phyloP scores from a whole-genome alignment of 1,284 basidiomycete species.

The Tremellales sp. region DNA sequence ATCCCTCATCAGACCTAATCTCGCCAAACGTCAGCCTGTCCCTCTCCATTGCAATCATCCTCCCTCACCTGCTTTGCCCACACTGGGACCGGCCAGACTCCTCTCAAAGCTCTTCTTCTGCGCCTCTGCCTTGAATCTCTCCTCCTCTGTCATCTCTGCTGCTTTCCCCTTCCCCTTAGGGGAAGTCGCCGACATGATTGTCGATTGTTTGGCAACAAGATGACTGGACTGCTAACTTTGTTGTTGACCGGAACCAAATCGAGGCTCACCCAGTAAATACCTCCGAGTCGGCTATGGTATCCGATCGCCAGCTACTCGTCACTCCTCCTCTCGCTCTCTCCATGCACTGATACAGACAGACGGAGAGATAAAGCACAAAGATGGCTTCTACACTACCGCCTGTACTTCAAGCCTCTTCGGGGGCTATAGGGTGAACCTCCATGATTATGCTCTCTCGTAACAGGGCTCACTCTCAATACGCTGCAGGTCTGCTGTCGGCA shows the following conservation, averaged over 20 bases:
- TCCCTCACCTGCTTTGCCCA: constrained; percentile 46
- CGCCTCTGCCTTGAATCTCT: constrained; percentile 22
- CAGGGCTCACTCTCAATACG: background rate
- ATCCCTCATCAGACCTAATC: constrained; percentile 40
- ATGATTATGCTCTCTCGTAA: background rate
- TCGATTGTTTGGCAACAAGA: background rate
- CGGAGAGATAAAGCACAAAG: too few species aligned
- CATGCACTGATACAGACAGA: too few species aligned
- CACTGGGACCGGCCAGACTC: constrained; percentile 47
- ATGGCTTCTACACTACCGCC: constrained; percentile 46
- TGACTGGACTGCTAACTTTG: too few species aligned
- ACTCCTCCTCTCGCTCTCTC: too few species aligned
- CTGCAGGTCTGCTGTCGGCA: constrained; percentile 44
- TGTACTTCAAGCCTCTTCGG: constrained; percentile 50
- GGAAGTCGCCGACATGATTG: background rate
- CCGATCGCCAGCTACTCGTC: too few species aligned
- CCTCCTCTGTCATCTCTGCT: constrained; percentile 13
- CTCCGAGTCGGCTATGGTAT: too few species aligned
- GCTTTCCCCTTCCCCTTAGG: background rate
- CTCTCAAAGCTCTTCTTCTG: constrained; percentile 40
- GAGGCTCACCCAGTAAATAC: too few species aligned
- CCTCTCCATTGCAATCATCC: background rate
- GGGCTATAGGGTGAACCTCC: constrained; percentile 41
- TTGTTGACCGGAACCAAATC: too few species aligned
- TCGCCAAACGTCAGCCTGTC: background rate